Percentiles rank a stretch among this genome's conserved stretches.
Conservation (phyloP, 1,284 basidiomycete genomes). For the Moesziomyces parantarcticus region DNA sequence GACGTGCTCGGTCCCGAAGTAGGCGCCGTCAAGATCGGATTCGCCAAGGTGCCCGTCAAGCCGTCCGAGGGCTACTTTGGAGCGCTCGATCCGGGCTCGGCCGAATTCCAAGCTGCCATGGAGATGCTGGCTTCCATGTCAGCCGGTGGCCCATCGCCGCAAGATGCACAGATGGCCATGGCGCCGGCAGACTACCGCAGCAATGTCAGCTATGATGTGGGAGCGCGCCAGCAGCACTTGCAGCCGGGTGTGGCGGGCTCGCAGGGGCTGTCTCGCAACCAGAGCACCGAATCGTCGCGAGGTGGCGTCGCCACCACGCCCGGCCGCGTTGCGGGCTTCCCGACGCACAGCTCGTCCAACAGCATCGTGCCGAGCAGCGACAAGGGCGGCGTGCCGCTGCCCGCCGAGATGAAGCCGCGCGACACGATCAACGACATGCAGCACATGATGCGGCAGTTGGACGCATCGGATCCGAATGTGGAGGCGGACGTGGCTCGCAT, state of each 20-base stretch:
- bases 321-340: conserved; percentile 70
- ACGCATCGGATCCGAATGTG: conserved; percentile 69
- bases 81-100: conserved; percentile 28
- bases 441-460: conserved; percentile 93
- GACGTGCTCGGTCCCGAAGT: conserved; percentile 95
- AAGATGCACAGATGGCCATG: conserved; percentile 88
- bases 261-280: conserved; percentile 22
- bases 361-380: conserved; percentile 67
- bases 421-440: conserved; percentile 77
- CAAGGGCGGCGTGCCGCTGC: conserved; percentile 65
- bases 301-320: conserved; percentile 66
- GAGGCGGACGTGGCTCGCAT: conserved; percentile 32
- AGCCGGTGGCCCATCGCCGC: conserved; percentile 86
- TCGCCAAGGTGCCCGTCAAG: conserved; percentile 82
- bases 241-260: conserved; percentile 14
- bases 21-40: conserved; percentile 94
- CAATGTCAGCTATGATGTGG: conserved; percentile 87
- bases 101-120: conserved; percentile 45
- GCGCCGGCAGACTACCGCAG: conserved; percentile 94
- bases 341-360: conserved; percentile 59
- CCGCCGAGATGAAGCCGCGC: conserved; percentile 58
- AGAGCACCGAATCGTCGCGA: conserved; percentile 25
- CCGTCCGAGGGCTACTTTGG: conserved; percentile 21
- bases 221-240: conserved; percentile 70
- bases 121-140: conserved; percentile 47